Evolutionary conservation across 2,329 filamentous ascomycete genomes (phyloP).

Genomic region (Diaporthe citriasiana): DNA sequence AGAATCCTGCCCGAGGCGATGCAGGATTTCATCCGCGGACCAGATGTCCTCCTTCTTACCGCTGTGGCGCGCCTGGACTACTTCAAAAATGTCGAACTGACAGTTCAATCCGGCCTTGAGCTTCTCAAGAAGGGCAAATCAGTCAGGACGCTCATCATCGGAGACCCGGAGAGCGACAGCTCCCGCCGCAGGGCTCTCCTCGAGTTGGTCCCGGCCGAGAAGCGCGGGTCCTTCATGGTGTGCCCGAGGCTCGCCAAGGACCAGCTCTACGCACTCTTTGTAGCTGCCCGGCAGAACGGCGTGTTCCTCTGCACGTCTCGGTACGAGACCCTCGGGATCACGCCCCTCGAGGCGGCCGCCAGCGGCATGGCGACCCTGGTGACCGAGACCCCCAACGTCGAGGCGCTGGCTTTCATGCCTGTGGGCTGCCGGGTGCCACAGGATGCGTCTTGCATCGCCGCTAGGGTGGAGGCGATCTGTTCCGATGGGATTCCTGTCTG

Average conservation of each 20-base stretch:
- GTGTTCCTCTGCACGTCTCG: slow-evolving; percentile 18
- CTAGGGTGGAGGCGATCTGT: background rate
- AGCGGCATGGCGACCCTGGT: background rate
- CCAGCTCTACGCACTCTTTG: slow-evolving; percentile 22
- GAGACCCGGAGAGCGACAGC: background rate
- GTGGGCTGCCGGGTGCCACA: background rate
- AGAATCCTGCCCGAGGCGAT: background rate
- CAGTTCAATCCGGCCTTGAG: slow-evolving; percentile 6
- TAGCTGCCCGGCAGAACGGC: background rate
- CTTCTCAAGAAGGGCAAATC: background rate
- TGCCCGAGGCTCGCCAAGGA: background rate
- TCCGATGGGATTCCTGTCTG: background rate
- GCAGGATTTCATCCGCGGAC: background rate
- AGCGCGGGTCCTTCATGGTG: background rate
- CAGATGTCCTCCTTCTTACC: background rate
- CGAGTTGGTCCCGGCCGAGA: background rate
- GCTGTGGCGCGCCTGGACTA: slow-evolving; percentile 19
- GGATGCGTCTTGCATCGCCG: background rate
- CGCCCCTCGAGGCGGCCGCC: slow-evolving; percentile 18
- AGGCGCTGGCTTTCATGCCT: slow-evolving; percentile 7
- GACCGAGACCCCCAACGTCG: slow-evolving; percentile 16
- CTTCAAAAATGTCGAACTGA: slow-evolving; percentile 12
- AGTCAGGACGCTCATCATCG: background rate
- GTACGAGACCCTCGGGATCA: slow-evolving; percentile 23
- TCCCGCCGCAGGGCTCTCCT: background rate